These are phyloP conservation scores for Gentiana straminea DNA, from an alignment of 257 asterid species.

Conservation along the genomic window DNA sequence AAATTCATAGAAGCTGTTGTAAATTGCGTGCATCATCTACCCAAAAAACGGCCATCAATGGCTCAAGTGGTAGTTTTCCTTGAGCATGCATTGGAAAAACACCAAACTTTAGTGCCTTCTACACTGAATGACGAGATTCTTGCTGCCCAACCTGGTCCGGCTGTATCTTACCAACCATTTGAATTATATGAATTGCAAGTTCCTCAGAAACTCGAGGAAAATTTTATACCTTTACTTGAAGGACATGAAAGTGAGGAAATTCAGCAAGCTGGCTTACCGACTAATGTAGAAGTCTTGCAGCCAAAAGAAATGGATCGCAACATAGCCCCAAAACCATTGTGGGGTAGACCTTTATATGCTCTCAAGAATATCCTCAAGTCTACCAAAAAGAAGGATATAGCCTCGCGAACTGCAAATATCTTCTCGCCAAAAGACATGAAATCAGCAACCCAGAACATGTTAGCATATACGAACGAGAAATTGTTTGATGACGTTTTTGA, in stretches of 20 bases:
- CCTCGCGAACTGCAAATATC: not conserved
- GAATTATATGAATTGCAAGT: not conserved
- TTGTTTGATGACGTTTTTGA: slow-evolving; percentile 91
- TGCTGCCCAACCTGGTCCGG: not conserved
- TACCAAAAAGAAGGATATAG: not conserved
- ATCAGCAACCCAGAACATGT: slow-evolving; percentile 19
- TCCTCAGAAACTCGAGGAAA: not conserved
- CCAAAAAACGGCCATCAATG: slow-evolving; percentile 15
- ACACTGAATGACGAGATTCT: too few relatives aligned
- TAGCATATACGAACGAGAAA: slow-evolving; percentile 93
- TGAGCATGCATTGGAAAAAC: slow-evolving; percentile 6
- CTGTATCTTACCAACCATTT: not conserved
- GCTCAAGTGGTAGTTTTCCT: slow-evolving; percentile 11
- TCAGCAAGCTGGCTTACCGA: not conserved
- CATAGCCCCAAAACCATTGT: not conserved
- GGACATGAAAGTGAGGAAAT: not conserved
- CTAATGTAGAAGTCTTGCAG: not conserved
- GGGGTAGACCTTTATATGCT: not conserved
- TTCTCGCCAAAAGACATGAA: slow-evolving; percentile 6
- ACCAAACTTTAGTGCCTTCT: not conserved
- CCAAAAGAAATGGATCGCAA: not conserved
- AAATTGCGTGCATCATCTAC: slow-evolving; percentile 6
- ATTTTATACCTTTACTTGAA: too few relatives aligned
- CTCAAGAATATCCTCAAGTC: not conserved
- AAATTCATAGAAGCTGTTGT: not conserved